Base-by-base conservation (phyloP, 2,329 filamentous ascomycete genomes). In the Juglanconis oblonga region DNA sequence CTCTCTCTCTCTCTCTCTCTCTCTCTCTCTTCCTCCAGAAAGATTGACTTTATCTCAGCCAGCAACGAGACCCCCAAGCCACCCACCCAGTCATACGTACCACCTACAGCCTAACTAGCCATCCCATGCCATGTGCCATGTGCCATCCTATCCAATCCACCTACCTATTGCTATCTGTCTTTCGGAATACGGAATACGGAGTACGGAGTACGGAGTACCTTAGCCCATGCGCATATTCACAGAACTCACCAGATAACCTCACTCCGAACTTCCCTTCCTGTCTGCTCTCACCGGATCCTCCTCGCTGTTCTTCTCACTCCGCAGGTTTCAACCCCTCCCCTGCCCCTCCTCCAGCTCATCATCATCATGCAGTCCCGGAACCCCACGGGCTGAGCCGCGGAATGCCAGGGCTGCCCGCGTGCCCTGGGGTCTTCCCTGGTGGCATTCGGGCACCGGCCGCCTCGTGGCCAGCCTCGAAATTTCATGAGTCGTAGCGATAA, bases 291-390 rank as follows among this genome's bases (percentile, higher is more conserved):
- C 49, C 13, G 24, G 24, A 24, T 24, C 49, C n/a, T 14, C 32
- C 36, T 31, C 36, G n/a, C 17, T 13, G 7, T 47, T 38, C 35
- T n/a, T 52, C 24, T 24, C 24, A 24, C 24, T 24, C 24, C 24
- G 24, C 24, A 24, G 24, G 24, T 24, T 24, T 24, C 24, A 24
- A 24, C 24, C 24, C 24, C 24, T 24, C 24, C 24, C 24, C 24
- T 24, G 24, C 24, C 24, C 24, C 24, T 24, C 24, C 24, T 24
- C 24, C 24, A 24, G 24, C 24, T 24, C 24, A 24, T 24, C 57
- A 10, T 59, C 52, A 50, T 52, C 58, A 60, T 60, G 58, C 58
- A 51, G n/a, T 17, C 45, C 52, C 52, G 58, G 58, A 60, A 52
- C 47, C 52, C 32, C 24, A 48, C 58, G 58, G 58, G 52, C 35